A percentile compares a stretch with the other conserved stretches of the same genome.
phyloP scores from a whole-genome alignment of 495 filamentous ascomycete genomes.

The Aspergillus heteromorphus region DNA sequence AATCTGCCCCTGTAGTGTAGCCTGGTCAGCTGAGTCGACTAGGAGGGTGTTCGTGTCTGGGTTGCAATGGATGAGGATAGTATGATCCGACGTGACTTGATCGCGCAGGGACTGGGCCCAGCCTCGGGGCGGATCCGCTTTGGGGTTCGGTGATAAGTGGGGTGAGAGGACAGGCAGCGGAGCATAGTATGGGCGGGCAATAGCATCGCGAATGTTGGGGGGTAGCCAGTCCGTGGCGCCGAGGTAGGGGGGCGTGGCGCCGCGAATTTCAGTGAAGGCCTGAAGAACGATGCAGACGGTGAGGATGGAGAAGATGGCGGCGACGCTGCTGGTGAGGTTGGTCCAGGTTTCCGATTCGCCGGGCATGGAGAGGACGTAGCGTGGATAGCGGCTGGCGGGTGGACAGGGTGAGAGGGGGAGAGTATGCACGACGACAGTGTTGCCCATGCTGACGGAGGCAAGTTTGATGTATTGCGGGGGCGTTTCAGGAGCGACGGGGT shows the following conservation, averaged over 20 bases:
- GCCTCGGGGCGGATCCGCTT: background rate
- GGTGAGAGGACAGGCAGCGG: background rate
- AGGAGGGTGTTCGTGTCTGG: constrained; percentile 4
- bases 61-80: background rate
- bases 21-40: constrained; percentile 4
- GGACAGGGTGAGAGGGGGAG: constrained; percentile 62
- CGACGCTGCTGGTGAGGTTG: constrained; percentile 39
- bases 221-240: constrained; percentile 46
- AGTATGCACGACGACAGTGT: constrained; percentile 79
- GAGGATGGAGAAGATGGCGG: constrained; percentile 48
- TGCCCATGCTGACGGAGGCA: constrained; percentile 78
- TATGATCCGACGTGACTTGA: background rate
- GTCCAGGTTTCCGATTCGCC: constrained; percentile 44
- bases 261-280: constrained; percentile 61
- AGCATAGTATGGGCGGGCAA: constrained; percentile 15
- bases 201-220: constrained; percentile 23
- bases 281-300: constrained; percentile 60
- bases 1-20: background rate
- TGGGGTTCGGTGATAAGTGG: background rate
- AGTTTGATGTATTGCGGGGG: constrained; percentile 65
- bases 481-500: constrained; percentile 38
- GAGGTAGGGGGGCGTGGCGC: constrained; percentile 52
- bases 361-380: constrained; percentile 65
- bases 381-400: constrained; percentile 42
- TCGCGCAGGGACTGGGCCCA: background rate